These are phyloP conservation scores for Brassica balearica DNA, from an alignment of 441 rosid genomes.

Conservation along the genomic window DNA sequence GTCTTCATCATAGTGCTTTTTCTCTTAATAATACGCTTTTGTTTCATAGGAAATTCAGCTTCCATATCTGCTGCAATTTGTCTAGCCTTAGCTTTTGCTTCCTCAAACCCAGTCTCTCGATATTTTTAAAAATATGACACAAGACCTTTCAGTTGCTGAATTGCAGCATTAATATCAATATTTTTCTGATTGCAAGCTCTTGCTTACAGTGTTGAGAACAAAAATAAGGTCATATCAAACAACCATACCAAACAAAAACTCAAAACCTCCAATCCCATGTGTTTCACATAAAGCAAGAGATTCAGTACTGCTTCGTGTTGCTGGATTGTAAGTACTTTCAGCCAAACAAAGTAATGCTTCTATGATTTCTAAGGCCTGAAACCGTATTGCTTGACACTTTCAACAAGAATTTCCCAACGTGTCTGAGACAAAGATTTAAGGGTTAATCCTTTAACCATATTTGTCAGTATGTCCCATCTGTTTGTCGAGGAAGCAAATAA, in stretches of 20 bases:
- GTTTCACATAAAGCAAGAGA: neutral
- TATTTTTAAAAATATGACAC: neutral
- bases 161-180: neutral
- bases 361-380: neutral
- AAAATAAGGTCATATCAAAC: neutral
- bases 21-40: neutral
- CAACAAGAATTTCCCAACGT: conserved; percentile 7
- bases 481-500: neutral
- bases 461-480: neutral
- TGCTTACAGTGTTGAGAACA: neutral
- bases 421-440: conserved; percentile 10
- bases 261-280: neutral
- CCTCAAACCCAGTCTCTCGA: neutral
- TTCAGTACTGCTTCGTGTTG: neutral
- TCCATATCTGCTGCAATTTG: neutral
- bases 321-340: neutral
- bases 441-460: neutral
- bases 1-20: neutral
- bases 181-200: neutral
- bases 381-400: neutral
- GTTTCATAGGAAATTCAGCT: neutral
- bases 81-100: neutral
- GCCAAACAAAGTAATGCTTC: neutral
- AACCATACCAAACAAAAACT: neutral
- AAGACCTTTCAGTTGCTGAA: neutral